Conservation (phyloP, 371 early-diverging fungal species). For the Saksenaea vasiformis region DNA sequence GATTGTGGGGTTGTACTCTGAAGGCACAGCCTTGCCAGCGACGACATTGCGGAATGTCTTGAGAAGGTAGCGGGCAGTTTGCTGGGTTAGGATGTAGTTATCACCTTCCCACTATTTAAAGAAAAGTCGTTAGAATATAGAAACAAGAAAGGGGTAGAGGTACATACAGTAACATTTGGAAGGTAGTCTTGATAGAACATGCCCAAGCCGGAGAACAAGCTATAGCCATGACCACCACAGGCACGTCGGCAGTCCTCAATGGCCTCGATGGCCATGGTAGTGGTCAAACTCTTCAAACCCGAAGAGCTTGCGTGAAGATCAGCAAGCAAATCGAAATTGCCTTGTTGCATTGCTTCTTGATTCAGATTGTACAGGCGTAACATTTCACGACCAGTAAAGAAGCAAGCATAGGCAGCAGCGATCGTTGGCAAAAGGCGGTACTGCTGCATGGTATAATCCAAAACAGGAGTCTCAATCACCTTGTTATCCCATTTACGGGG, state of each 20-base stretch:
- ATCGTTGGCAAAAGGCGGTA: slow-evolving; percentile 79
- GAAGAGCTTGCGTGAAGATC: slow-evolving; percentile 87
- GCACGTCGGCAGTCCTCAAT: slow-evolving; percentile 83
- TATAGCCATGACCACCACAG: slow-evolving; percentile 90
- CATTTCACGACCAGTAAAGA: slow-evolving; percentile 76
- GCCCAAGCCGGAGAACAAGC: slow-evolving; percentile 77
- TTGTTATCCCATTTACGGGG: slow-evolving; percentile 28
- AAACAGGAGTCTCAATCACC: slow-evolving; percentile 70
- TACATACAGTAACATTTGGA: slow-evolving; percentile 69
- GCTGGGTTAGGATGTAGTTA: slow-evolving; percentile 81
- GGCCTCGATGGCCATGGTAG: slow-evolving; percentile 69
- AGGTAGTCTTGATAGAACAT: slow-evolving; percentile 72
- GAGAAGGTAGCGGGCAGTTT: slow-evolving; percentile 65
- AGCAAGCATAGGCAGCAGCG: slow-evolving; percentile 79
- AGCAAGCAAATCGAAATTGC: slow-evolving; percentile 72
- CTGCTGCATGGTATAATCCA: slow-evolving; percentile 83
- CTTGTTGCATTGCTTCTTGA: slow-evolving; percentile 65
- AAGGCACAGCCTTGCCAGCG: slow-evolving; percentile 53
- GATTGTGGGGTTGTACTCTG: slow-evolving; percentile 56
- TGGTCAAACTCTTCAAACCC: slow-evolving; percentile 81
- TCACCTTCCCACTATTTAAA: slow-evolving; percentile 77
- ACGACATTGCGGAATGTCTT: slow-evolving; percentile 56
- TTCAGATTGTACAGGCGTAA: slow-evolving; percentile 66
- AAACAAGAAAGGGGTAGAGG: neutral
- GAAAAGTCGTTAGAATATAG: neutral